phyloP scores from a whole-genome alignment of 805 yeast species.

The Lipomyces lipofer region DNA sequence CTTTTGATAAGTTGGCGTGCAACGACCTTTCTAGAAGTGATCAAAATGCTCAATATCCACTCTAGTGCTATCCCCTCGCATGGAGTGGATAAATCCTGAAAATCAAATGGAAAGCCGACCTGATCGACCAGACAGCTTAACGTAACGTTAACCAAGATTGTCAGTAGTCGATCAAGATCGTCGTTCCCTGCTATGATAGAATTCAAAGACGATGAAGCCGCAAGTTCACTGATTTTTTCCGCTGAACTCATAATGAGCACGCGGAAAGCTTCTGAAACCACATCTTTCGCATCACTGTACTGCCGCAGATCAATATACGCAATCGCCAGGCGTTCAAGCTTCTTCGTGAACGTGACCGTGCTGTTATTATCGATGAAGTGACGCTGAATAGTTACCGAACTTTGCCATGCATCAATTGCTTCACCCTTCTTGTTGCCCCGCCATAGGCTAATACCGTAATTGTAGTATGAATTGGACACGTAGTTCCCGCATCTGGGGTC shows the following conservation, averaged over 20 bases:
- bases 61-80: constrained; percentile 18
- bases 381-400: constrained; percentile 12
- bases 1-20: background rate
- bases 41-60: constrained; percentile 11
- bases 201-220: background rate
- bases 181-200: constrained; percentile 1
- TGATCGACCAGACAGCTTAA: background rate
- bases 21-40: background rate
- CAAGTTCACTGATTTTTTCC: background rate
- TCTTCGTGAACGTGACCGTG: constrained; percentile 4
- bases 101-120: background rate
- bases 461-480: constrained; percentile 18
- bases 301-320: constrained; percentile 15
- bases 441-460: constrained; percentile 22
- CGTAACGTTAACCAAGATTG: background rate
- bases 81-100: background rate
- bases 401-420: constrained; percentile 18
- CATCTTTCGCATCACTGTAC: constrained; percentile 1
- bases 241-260: background rate
- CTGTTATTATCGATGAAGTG: background rate
- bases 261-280: constrained; percentile 2
- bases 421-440: constrained; percentile 4
- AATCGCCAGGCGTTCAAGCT: constrained; percentile 23
- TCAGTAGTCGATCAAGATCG: constrained; percentile 8
- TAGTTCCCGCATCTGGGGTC: constrained; percentile 10